Percentiles rank a stretch among this genome's conserved stretches.
Evolutionary conservation across 768 basidiomycete genomes (phyloP).

Genomic region (Phylloporus sp.): DNA sequence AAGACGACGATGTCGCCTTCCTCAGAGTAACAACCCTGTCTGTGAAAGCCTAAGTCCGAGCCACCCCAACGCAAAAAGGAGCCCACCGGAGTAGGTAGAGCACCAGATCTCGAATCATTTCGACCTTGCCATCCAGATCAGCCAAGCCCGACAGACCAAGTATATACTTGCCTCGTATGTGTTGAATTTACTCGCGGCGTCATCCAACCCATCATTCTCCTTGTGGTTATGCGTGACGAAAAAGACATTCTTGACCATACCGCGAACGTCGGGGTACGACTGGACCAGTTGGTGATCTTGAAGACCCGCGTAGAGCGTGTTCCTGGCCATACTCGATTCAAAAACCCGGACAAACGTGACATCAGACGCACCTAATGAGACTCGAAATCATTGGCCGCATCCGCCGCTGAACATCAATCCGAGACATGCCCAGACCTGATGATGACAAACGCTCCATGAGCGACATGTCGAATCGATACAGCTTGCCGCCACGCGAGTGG

Average conservation of each 20-base stretch:
- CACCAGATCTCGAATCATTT: constrained; percentile 52
- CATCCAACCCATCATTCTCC: constrained; percentile 58
- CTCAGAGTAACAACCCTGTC: constrained; percentile 45
- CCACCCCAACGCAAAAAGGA: background rate
- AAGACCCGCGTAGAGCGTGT: constrained; percentile 58
- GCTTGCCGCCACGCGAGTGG: constrained; percentile 45
- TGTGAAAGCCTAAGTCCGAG: constrained; percentile 10
- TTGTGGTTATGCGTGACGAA: constrained; percentile 61
- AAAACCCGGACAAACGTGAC: background rate
- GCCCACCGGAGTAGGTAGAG: constrained; percentile 44
- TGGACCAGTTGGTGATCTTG: constrained; percentile 53
- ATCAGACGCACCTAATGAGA: constrained; percentile 29
- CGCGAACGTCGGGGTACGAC: constrained; percentile 53
- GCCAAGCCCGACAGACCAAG: background rate
- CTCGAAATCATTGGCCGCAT: constrained; percentile 72
- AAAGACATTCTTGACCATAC: constrained; percentile 60
- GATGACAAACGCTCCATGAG: constrained; percentile 70
- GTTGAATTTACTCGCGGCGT: constrained; percentile 66
- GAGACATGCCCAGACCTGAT: constrained; percentile 60
- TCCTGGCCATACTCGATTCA: constrained; percentile 28
- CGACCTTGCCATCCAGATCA: constrained; percentile 24
- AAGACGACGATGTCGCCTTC: constrained; percentile 53
- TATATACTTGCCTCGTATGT: constrained; percentile 63
- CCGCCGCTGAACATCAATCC: constrained; percentile 66
- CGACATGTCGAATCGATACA: constrained; percentile 69